Base-by-base conservation (phyloP, 1,139 yeast species). In the Candida sanyaensis region DNA sequence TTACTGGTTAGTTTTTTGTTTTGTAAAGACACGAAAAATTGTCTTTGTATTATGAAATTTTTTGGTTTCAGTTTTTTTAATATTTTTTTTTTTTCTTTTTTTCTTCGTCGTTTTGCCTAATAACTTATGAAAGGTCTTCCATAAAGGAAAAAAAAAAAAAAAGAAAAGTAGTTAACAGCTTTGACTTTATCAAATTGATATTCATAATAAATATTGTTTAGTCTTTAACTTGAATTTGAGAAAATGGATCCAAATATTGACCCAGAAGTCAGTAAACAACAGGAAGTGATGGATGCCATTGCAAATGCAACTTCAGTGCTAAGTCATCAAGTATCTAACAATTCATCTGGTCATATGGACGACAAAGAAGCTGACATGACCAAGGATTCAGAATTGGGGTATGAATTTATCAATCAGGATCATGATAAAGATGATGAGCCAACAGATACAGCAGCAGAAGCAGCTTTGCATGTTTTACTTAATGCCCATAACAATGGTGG, bases 221-320 rank as follows among this genome's bases (percentile, higher is more conserved):
- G 2, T 12, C 3, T 30, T 29, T 11, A 23, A 17, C 27, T 13
- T 6, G 17, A 26, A 6, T 21, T 6, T 12, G 21, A 2, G 5
- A 28, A 10, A 24, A 57, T 59, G 61, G 59, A 58, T 32, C 44
- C 59, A 3, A 57, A 55, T 45, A 58, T 51, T 12, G 54, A 51
- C 41, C 54, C 54, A 12, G 45, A 47, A 23, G 51, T 51, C 21
- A 37, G 41, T 10, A 33, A 40, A 27, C 42, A 44, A 37, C 37
- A 47, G 9, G 43, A 41, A 12, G 28, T 47, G 41, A 44, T 44
- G 38, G 37, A 44, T 41, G 44, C 29, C 34, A 42, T 37, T 6
- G 24, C 41, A 3, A 37, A 27, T 8, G 37, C 42, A 13, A 43
- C 41, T 27, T 29, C 41, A 5, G 42, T 27, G 4, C 23, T 36